Percentiles rank a stretch among this genome's conserved stretches.
Conservation (phyloP, 129 eudicot genomes). For the Silybum marianum region DNA sequence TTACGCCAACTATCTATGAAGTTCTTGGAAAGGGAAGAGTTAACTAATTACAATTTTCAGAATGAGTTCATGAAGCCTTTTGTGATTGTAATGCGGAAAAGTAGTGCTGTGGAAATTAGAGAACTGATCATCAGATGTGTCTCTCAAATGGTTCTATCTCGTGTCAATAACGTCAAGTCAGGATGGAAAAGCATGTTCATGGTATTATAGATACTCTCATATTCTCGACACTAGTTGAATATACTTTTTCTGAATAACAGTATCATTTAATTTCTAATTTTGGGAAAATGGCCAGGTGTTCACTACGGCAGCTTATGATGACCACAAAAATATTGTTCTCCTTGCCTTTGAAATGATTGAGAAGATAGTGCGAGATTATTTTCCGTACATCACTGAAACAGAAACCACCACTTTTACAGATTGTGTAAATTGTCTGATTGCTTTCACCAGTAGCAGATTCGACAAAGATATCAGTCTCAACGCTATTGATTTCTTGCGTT, state of each 20-base stretch:
- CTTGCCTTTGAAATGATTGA: conserved; percentile 92
- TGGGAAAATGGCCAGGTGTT: conserved; percentile 61
- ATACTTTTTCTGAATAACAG: conserved; percentile 1
- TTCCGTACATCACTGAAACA: conserved; percentile 95
- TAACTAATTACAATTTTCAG: conserved; percentile 96
- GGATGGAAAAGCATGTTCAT: conserved; percentile 99
- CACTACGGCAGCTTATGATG: conserved; percentile 97
- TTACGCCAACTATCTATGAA: conserved; percentile 95
- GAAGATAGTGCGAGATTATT: conserved; percentile 92
- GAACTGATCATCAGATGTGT: conserved; percentile 92
- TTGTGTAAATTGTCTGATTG: conserved; percentile 90
- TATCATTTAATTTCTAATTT: neutral
- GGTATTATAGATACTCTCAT: conserved; percentile 48
- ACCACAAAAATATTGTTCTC: conserved; percentile 89
- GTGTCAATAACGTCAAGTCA: conserved; percentile 84
- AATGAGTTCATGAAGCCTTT: conserved; percentile 99
- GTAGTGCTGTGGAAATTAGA: conserved; percentile 96
- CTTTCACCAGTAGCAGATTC: conserved; percentile 92
- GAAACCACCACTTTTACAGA: conserved; percentile 95
- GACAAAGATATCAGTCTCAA: conserved; percentile 88
- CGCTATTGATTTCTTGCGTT: conserved; percentile 86
- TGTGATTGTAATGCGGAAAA: conserved; percentile 96
- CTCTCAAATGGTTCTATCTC: conserved; percentile 96
- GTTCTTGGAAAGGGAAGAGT: conserved; percentile 94
- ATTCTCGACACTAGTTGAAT: neutral